Evolutionary conservation across 805 yeast species (phyloP), one percentile per base, ranked within the genome.

Genomic region (Wickerhamia fluorescens): DNA sequence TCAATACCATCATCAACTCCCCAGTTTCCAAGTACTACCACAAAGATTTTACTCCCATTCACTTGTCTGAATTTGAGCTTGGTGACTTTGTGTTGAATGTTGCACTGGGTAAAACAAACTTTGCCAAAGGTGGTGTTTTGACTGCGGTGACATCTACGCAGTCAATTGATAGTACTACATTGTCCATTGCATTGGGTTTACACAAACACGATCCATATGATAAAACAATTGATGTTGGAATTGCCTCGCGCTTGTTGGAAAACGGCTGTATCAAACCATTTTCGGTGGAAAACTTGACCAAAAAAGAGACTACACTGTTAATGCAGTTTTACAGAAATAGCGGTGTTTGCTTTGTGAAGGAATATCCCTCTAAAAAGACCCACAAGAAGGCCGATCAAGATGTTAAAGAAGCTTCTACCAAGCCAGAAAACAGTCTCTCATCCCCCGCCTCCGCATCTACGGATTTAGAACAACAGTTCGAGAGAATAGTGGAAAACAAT

Each of bases 41-140:
- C 45, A 53, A 67, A 1, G 60, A 72, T 14, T 75, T 76, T 56
- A 51, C 58, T 23, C 67, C 67, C 7, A 69, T 87, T 32, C 73
- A 73, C 41, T 65, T 77, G 35, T 62, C 66, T 14, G 70, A 78
- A 16, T 66, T 87, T 25, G 87, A 83, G 49, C 45, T 85, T 13
- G 76, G 80, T 8, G 67, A 67, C 31, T 62, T 70, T 14, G 49
- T 86, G 12, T 55, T 79, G 39, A 63, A 71, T 16, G 62, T 71
- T 11, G 54, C 73, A 14, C 56, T 71, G 24, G 92, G 87, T 13
- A 62, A 62, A 6, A 41, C 55, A 8, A 37, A 49, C 4, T 81
- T 84, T 42, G 36, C 51, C 9, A 66, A 66, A 28, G 89, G 94
- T 43, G 81, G 78, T 20, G 68, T 84, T 5, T 48, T 85, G 12